Percentiles rank a stretch among this genome's conserved stretches.
Evolutionary conservation across 768 basidiomycete genomes (phyloP).

Genomic region (Neoboletus magnificus): DNA sequence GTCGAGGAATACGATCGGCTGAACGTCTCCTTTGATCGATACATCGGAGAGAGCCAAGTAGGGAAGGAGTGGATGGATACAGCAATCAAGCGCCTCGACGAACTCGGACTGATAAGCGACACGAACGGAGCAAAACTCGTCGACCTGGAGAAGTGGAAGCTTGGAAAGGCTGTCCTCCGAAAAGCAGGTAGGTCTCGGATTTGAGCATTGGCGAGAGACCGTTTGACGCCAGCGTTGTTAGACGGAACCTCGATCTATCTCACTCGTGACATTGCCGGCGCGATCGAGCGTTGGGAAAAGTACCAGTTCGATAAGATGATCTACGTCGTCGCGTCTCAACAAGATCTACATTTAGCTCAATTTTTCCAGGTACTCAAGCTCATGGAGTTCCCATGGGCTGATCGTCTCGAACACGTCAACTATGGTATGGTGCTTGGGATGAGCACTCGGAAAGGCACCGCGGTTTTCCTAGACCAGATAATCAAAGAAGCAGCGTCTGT

Average conservation of each 20-base stretch:
- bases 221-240: conserved; percentile 26
- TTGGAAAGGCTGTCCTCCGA: conserved; percentile 85
- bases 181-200: conserved; percentile 61
- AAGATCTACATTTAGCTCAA: conserved; percentile 84
- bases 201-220: too few relatives aligned
- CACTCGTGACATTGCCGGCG: conserved; percentile 93
- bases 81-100: conserved; percentile 63
- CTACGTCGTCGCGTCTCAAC: conserved; percentile 85
- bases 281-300: conserved; percentile 87
- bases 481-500: conserved; percentile 81
- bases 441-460: conserved; percentile 91
- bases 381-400: conserved; percentile 88
- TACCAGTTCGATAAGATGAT: conserved; percentile 93
- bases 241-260: conserved; percentile 94
- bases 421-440: conserved; percentile 92
- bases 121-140: conserved; percentile 80
- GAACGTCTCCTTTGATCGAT: conserved; percentile 90
- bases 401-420: conserved; percentile 81
- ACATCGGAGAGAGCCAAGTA: conserved; percentile 86
- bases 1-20: conserved; percentile 81
- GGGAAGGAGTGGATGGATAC: conserved; percentile 69
- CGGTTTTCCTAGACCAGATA: conserved; percentile 92
- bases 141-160: conserved; percentile 85
- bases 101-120: conserved; percentile 73
- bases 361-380: conserved; percentile 92